Evolutionary conservation across 1,139 yeast genomes (phyloP), one percentile per base, ranked within the genome.

Genomic region (Pichia inconspicua): DNA sequence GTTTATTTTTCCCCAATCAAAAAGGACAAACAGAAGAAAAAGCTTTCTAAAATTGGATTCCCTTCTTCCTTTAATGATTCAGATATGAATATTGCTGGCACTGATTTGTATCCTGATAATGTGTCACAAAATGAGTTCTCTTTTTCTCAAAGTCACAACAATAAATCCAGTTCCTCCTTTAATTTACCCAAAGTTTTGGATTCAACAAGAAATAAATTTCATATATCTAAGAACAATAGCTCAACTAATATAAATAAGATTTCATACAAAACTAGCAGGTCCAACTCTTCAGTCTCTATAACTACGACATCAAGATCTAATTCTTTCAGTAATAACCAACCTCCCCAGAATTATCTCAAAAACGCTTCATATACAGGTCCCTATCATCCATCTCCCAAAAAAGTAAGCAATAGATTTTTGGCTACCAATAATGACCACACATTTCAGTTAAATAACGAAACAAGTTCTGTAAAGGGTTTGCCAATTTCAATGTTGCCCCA

Each of bases 391-490:
- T 49, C 52, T 7, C 52, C 52, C 11, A 44, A 44, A 14, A 34
- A 34, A 34, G 19, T 22, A 34, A 38, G 14, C 28, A 25, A 19
- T 22, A 45, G 53, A 36, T 46, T 43, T 25, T 35, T 50, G 10
- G 53, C 53, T n/a, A 50, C 53, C 3, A 44, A 32, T 34, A 50
- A 50, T 30, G 49, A 50, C 30, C 53, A 50, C 25, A 42, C 53
- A 2, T 46, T 50, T 14, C 37, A 15, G 11, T 9, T 34, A 15
- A 34, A 34, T 15, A 34, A 10, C 1, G 34, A 30, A 12, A 3
- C 34, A 4, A 14, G 5, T 12, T 14, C 15, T 30, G n/a, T 12
- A 12, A 30, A 30, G 12, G 15, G 34, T 5, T 12, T 30, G 12
- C 34, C 34, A 10, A 9, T 17, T 9, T 15, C 37, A 15, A 8